phyloP scores from a whole-genome alignment of 2,329 filamentous ascomycete genomes.

The Fusarium begoniae region DNA sequence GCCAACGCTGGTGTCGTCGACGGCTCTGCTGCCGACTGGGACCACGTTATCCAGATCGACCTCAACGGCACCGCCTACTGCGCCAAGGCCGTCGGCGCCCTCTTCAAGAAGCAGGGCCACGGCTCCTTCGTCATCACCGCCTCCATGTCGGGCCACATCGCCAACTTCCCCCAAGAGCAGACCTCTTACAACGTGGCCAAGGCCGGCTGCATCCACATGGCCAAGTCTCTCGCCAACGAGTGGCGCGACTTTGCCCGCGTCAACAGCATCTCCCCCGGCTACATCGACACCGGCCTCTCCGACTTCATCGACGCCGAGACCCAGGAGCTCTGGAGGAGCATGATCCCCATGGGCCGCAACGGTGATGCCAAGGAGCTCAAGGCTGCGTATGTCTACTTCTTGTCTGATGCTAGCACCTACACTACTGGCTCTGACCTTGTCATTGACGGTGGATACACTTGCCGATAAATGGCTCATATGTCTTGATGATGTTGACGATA shows the following conservation, averaged over 20 bases:
- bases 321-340: slow-evolving; percentile 76
- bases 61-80: slow-evolving; percentile 75
- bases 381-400: slow-evolving; percentile 81
- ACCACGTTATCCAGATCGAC: slow-evolving; percentile 69
- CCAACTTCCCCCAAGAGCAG: slow-evolving; percentile 75
- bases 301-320: slow-evolving; percentile 72
- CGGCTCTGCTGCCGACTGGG: slow-evolving; percentile 72
- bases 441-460: slow-evolving; percentile 75
- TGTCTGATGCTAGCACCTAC: slow-evolving; percentile 78
- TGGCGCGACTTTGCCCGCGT: slow-evolving; percentile 74
- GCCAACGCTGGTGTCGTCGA: slow-evolving; percentile 75
- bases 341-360: slow-evolving; percentile 78
- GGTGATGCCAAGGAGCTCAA: slow-evolving; percentile 76
- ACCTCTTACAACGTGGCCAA: slow-evolving; percentile 74
- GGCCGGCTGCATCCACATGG: slow-evolving; percentile 61
- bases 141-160: slow-evolving; percentile 75
- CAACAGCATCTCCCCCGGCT: slow-evolving; percentile 74
- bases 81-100: slow-evolving; percentile 69
- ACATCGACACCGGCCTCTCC: slow-evolving; percentile 74
- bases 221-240: slow-evolving; percentile 65
- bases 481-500: slow-evolving; percentile 24
- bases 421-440: slow-evolving; percentile 77
- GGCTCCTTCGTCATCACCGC: slow-evolving; percentile 76
- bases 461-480: slow-evolving; percentile 48
- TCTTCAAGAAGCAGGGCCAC: slow-evolving; percentile 70